Evolutionary conservation across 192 early-diverging fungal genomes (phyloP).

Genomic region (Entomortierella lignicola): DNA sequence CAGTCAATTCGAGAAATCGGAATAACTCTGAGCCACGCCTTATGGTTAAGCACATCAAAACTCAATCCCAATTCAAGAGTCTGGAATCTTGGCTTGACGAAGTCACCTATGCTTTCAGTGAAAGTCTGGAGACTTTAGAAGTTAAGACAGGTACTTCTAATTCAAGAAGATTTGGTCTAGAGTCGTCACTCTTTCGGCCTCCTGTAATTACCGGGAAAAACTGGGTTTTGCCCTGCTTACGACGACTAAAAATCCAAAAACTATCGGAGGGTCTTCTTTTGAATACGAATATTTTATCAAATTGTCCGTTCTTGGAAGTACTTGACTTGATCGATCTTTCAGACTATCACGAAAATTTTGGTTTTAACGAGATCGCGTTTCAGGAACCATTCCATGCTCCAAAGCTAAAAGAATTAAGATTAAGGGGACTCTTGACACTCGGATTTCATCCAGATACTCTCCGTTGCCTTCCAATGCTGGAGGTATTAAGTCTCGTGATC

Average conservation of each 20-base stretch:
- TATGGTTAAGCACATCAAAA: slow-evolving; percentile 13
- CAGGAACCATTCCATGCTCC: background rate
- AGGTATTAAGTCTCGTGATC: background rate
- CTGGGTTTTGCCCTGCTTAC: too few relatives aligned
- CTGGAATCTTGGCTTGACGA: background rate
- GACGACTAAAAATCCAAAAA: too few relatives aligned
- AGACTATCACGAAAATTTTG: background rate
- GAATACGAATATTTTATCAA: too few relatives aligned
- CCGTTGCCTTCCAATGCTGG: background rate
- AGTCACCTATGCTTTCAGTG: slow-evolving; percentile 8
- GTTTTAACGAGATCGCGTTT: background rate
- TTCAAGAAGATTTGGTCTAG: background rate
- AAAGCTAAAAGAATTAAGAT: background rate
- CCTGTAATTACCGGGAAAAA: too few relatives aligned
- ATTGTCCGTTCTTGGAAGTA: too few relatives aligned
- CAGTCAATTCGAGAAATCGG: background rate
- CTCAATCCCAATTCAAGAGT: background rate
- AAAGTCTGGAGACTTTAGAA: background rate
- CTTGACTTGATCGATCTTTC: background rate
- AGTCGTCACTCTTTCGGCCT: too few relatives aligned
- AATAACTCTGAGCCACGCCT: background rate
- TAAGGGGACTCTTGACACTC: background rate
- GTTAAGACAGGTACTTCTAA: background rate
- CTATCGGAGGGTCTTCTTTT: too few relatives aligned
- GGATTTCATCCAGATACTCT: background rate